A percentile compares a stretch with the other conserved stretches of the same genome.
These are phyloP conservation scores for Fraxinus cuspidata DNA, from an alignment of 257 asterid species.

Conservation along the genomic window DNA sequence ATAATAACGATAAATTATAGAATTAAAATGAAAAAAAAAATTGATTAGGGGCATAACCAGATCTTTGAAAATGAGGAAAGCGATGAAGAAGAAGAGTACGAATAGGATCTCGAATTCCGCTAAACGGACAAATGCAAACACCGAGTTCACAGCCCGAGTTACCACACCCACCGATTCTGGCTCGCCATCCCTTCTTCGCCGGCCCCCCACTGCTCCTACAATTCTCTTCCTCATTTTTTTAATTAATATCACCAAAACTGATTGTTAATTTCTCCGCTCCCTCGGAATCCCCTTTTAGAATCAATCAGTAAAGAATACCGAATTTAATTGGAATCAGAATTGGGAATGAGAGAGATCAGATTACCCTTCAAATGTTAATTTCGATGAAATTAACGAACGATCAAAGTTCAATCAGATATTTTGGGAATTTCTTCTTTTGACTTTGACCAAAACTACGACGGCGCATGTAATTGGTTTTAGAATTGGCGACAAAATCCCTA, in stretches of 20 bases:
- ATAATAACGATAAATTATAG: neutral
- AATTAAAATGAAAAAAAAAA: neutral
- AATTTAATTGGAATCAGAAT: neutral
- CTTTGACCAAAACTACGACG: neutral
- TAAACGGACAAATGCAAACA: constrained; percentile 59
- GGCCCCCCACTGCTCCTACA: constrained; percentile 29
- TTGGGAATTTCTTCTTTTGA: neutral
- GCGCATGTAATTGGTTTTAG: too few relatives aligned
- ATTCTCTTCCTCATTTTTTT: neutral
- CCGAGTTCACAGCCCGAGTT: constrained; percentile 70
- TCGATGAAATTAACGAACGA: neutral
- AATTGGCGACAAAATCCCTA: too few relatives aligned
- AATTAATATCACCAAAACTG: neutral
- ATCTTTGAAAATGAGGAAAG: constrained; percentile 79
- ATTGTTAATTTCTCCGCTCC: neutral
- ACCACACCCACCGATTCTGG: constrained; percentile 37
- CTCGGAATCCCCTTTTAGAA: neutral
- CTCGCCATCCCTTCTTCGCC: constrained; percentile 33
- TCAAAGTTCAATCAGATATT: too few relatives aligned
- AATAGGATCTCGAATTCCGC: constrained; percentile 98
- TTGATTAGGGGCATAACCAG: constrained; percentile 45
- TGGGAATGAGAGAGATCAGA: neutral
- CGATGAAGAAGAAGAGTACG: constrained; percentile 69
- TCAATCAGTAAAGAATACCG: neutral
- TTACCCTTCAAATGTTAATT: neutral